phyloP scores from a whole-genome alignment of 1,284 basidiomycete species.

The Marasmius oreades region DNA sequence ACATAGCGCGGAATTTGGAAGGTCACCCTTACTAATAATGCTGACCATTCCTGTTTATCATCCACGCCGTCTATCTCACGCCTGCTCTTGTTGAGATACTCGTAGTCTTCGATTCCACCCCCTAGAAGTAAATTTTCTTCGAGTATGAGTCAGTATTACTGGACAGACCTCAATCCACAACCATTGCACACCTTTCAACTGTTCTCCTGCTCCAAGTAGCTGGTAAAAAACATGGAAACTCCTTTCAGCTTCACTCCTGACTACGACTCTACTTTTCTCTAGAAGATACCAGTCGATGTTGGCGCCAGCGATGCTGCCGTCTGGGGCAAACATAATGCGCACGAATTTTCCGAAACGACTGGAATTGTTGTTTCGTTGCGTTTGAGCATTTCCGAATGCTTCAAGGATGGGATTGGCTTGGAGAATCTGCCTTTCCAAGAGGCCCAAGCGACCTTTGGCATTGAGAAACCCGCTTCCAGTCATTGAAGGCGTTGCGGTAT shows the following conservation, averaged over 20 bases:
- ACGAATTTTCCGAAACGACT: slow-evolving; percentile 99
- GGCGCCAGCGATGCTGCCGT: slow-evolving; percentile 95
- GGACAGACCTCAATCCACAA: slow-evolving; percentile 7
- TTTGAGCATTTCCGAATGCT: slow-evolving; percentile 98
- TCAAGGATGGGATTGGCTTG: slow-evolving; percentile 98
- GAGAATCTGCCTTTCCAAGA: slow-evolving; percentile 94
- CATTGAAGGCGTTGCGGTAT: slow-evolving; percentile 35
- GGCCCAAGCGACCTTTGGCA: slow-evolving; percentile 72
- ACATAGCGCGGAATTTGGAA: background rate
- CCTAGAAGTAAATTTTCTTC: slow-evolving; percentile 76
- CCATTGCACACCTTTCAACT: slow-evolving; percentile 57
- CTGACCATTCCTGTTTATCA: slow-evolving; percentile 85
- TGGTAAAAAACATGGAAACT: slow-evolving; percentile 99
- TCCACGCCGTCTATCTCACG: slow-evolving; percentile 94
- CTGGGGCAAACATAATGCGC: slow-evolving; percentile 90
- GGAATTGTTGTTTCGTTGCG: slow-evolving; percentile 98
- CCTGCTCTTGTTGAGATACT: slow-evolving; percentile 88
- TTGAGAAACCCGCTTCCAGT: slow-evolving; percentile 46
- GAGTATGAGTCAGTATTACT: background rate
- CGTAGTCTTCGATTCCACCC: slow-evolving; percentile 79
- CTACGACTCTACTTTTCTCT: slow-evolving; percentile 95
- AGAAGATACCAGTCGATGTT: slow-evolving; percentile 99
- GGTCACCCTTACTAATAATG: slow-evolving; percentile 59
- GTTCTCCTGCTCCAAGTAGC: slow-evolving; percentile 64
- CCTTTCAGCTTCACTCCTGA: slow-evolving; percentile 85